A percentile compares a stretch with the other conserved stretches of the same genome.
Conservation (phyloP, 805 yeast genomes). For the Spathaspora passalidarum region DNA sequence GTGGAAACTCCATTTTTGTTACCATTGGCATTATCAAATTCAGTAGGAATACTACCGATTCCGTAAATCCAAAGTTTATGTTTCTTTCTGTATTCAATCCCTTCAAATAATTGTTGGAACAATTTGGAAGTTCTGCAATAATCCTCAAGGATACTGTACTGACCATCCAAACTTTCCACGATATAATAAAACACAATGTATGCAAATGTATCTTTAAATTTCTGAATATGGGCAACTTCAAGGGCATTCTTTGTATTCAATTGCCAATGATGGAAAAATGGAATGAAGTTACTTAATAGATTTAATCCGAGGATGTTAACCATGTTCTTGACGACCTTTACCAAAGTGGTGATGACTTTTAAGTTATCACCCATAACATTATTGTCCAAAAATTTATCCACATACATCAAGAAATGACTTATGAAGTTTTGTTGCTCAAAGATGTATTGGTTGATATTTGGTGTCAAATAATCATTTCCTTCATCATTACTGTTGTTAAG, state of each 20-base stretch:
- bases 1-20: not conserved
- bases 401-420: slow-evolving; percentile 33
- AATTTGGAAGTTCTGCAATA: slow-evolving; percentile 21
- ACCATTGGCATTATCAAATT: slow-evolving; percentile 4
- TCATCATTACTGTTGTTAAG: slow-evolving; percentile 1
- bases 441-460: slow-evolving; percentile 44
- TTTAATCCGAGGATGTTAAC: slow-evolving; percentile 43
- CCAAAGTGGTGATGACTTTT: slow-evolving; percentile 8
- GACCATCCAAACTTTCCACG: slow-evolving; percentile 24
- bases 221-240: slow-evolving; percentile 10
- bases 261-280: slow-evolving; percentile 47
- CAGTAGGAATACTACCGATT: slow-evolving; percentile 15
- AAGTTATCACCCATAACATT: slow-evolving; percentile 13
- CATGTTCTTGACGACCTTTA: slow-evolving; percentile 21
- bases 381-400: slow-evolving; percentile 31
- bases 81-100: slow-evolving; percentile 23
- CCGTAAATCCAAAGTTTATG: slow-evolving; percentile 27
- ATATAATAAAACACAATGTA: slow-evolving; percentile 24
- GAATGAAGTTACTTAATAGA: slow-evolving; percentile 42
- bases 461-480: slow-evolving; percentile 20
- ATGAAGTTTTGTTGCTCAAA: slow-evolving; percentile 40
- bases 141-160: slow-evolving; percentile 22
- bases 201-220: slow-evolving; percentile 31
- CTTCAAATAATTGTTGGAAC: slow-evolving; percentile 15
- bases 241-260: slow-evolving; percentile 14